phyloP scores from a whole-genome alignment of 257 asterid genomes.

The Ophiorrhiza pumila region DNA sequence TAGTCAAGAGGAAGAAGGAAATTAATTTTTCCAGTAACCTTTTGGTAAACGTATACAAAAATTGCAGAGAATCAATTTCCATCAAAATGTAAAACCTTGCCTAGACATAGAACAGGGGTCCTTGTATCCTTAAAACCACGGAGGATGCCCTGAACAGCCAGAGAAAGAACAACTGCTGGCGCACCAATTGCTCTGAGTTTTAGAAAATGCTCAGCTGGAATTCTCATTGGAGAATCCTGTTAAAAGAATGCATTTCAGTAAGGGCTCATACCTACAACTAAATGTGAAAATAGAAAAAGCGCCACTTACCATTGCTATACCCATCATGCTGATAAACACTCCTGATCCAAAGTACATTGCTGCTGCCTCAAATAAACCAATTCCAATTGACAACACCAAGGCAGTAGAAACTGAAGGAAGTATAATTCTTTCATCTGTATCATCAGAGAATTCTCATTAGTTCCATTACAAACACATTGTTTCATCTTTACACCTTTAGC shows the following conservation, averaged over 20 bases:
- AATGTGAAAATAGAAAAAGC: not conserved
- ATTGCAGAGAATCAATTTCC: not conserved
- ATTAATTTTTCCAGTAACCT: not conserved
- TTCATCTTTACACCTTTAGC: not conserved
- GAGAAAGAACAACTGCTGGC: conserved; percentile 45
- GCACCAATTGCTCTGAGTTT: conserved; percentile 50
- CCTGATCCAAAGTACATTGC: conserved; percentile 44
- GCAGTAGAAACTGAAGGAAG: conserved; percentile 47
- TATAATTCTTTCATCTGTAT: conserved; percentile 32
- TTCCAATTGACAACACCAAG: conserved; percentile 35
- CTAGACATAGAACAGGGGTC: conserved; percentile 42
- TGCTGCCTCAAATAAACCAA: conserved; percentile 40
- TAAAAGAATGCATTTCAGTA: not conserved
- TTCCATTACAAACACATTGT: not conserved
- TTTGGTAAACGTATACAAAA: not conserved
- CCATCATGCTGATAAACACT: conserved; percentile 40
- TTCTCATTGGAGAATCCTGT: conserved; percentile 39
- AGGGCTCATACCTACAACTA: not conserved
- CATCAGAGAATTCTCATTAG: not conserved
- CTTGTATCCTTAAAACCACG: conserved; percentile 44
- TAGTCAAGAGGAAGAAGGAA: not conserved
- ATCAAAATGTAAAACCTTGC: conserved; percentile 20
- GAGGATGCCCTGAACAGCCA: conserved; percentile 43
- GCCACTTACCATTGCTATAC: conserved; percentile 31
- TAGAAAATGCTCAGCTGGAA: conserved; percentile 40